Conservation (phyloP, 2,329 filamentous ascomycete species). For the Camptophora hylomeconis region DNA sequence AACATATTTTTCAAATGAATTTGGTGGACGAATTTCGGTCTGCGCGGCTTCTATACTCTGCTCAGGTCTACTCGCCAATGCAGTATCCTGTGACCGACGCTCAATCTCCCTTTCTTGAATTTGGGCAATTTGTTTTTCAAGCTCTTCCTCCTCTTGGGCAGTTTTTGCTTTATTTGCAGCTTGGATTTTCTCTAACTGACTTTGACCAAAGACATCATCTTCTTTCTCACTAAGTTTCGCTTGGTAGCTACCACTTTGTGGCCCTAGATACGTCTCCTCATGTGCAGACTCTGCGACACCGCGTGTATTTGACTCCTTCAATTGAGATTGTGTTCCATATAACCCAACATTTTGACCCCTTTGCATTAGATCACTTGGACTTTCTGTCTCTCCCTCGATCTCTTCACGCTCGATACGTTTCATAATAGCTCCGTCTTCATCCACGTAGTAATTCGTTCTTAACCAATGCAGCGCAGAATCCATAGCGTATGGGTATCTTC, state of each 20-base stretch:
- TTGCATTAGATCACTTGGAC: constrained; percentile 15
- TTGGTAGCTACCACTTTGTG: constrained; percentile 29
- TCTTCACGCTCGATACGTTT: constrained; percentile 25
- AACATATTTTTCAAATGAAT: constrained; percentile 17
- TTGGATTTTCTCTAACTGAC: constrained; percentile 27
- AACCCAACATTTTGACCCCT: constrained; percentile 28
- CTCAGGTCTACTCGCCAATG: constrained; percentile 13
- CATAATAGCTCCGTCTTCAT: constrained; percentile 37
- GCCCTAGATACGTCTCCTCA: constrained; percentile 10
- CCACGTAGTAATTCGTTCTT: constrained; percentile 28
- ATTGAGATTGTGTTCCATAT: constrained; percentile 23
- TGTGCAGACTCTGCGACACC: too few relatives aligned
- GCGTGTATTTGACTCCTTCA: too few relatives aligned
- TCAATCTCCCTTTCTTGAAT: constrained; percentile 33
- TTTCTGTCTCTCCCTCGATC: constrained; percentile 9
- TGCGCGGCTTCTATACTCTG: constrained; percentile 13
- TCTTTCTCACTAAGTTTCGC: constrained; percentile 26
- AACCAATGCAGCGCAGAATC: constrained; percentile 29
- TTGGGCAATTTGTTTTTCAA: constrained; percentile 39
- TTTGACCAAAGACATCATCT: constrained; percentile 29
- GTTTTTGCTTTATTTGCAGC: constrained; percentile 27
- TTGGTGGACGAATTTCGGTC: constrained; percentile 13
- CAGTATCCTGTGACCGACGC: constrained; percentile 19
- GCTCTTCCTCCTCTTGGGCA: constrained; percentile 31
- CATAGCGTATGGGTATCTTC: constrained; percentile 18